phyloP scores from a whole-genome alignment of 768 basidiomycete genomes.

The Austroboletus eburneus region DNA sequence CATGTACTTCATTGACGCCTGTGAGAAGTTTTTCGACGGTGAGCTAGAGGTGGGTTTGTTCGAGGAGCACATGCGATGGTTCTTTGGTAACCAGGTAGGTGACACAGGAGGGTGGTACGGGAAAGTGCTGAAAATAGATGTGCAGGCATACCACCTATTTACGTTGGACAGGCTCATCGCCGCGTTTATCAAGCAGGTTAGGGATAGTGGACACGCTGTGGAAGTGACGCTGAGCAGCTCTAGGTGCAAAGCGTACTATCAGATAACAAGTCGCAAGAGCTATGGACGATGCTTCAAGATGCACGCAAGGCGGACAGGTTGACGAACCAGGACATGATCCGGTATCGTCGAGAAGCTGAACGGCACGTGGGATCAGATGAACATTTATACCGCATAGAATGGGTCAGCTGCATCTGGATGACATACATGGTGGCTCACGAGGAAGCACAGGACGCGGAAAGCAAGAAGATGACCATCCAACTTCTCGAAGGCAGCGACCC shows the following conservation, averaged over 20 bases:
- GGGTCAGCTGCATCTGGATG: conserved; percentile 47
- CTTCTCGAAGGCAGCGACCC: conserved; percentile 61
- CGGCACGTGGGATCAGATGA: conserved; percentile 70
- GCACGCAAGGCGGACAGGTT: conserved; percentile 51
- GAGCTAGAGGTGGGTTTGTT: conserved; percentile 91
- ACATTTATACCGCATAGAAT: conserved; percentile 73
- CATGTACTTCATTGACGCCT: conserved; percentile 81
- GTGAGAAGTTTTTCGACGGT: conserved; percentile 90
- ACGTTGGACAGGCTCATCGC: conserved; percentile 92
- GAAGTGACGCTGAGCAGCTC: conserved; percentile 1
- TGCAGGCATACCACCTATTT: conserved; percentile 86
- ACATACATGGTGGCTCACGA: conserved; percentile 9
- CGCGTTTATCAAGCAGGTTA: conserved; percentile 87
- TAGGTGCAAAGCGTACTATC: conserved; percentile 84
- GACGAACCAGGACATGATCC: conserved; percentile 62
- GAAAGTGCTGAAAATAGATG: conserved; percentile 22
- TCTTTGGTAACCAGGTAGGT: conserved; percentile 81
- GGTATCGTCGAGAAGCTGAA: conserved; percentile 79
- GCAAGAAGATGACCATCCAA: conserved; percentile 55
- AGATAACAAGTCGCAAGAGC: conserved; percentile 83
- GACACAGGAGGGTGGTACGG: background rate
- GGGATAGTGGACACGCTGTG: background rate
- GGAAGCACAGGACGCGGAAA: conserved; percentile 46
- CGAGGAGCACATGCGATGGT: conserved; percentile 94
- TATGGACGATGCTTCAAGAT: conserved; percentile 70